These are phyloP conservation scores for Citrus maxima DNA, from an alignment of 345 rosid genomes.

Conservation along the genomic window DNA sequence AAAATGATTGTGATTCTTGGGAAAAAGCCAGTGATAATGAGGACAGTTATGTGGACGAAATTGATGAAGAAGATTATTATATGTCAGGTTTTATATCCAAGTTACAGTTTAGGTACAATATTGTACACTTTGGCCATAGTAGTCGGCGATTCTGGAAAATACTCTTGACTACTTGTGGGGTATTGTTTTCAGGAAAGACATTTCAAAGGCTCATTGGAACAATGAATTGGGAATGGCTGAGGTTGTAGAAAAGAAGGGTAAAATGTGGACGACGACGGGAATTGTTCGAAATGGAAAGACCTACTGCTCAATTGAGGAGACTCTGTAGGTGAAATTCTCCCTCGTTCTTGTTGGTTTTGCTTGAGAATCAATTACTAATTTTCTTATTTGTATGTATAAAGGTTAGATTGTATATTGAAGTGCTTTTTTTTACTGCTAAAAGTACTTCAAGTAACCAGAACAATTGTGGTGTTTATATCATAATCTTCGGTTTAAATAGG, in stretches of 20 bases:
- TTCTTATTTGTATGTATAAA: not conserved
- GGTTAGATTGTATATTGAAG: not conserved
- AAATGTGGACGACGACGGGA: constrained; percentile 82
- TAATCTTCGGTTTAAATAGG: not conserved
- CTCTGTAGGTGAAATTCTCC: constrained; percentile 48
- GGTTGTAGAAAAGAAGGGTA: constrained; percentile 68
- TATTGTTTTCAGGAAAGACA: constrained; percentile 35
- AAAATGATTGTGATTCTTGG: not conserved
- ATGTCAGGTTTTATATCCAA: constrained; percentile 11
- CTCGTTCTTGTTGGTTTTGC: not conserved
- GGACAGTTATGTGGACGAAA: not conserved
- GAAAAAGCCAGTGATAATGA: constrained; percentile 12
- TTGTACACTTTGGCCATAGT: not conserved
- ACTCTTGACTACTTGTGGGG: not conserved
- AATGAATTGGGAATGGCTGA: constrained; percentile 55
- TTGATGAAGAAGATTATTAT: constrained; percentile 19
- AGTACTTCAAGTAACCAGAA: not conserved
- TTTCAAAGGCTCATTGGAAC: constrained; percentile 72
- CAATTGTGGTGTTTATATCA: not conserved
- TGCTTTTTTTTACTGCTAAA: not conserved
- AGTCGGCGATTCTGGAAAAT: not conserved
- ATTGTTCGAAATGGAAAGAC: constrained; percentile 50
- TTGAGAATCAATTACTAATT: not conserved
- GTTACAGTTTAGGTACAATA: constrained; percentile 26
- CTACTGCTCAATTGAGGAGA: constrained; percentile 68